Base-by-base conservation (phyloP, 2,329 filamentous ascomycete genomes). In the Colletotrichum horii region DNA sequence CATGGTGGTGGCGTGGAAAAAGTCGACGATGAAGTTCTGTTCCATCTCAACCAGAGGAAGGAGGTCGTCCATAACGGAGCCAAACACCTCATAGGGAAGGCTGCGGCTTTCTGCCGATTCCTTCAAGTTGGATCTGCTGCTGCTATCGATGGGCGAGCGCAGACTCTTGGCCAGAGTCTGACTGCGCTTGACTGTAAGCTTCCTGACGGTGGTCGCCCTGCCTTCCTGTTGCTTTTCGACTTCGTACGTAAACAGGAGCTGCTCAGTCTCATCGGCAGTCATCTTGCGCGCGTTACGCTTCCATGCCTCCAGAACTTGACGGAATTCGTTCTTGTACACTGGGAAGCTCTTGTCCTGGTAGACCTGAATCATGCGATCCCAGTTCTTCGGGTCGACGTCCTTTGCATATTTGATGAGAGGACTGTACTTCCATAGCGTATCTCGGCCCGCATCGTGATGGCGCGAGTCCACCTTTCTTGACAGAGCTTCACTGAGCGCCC, bases 21-120 rank as follows among this genome's bases (percentile, higher is more conserved):
- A 97, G 79, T 98, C 95, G n/a, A 98, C 93, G 65, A 98, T 89
- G 82, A 98, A 99, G 82, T 98, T 98, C 83, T 99, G 96, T 85
- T 99, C 97, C 83, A 96, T 96, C 79, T 95, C 93, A 74, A 98
- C 93, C 71, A 98, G 89, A 8, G 94, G 95, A 60, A 96, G 87
- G 78, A 97, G 91, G 80, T 98, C 95, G 73, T 97, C 94, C 76
- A 98, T 86, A 15, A 95, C 92, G 48, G 93, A 93, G 1, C 92
- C 89, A 83, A 98, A 98, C 4, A 95, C 92, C 83, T 98, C 96
- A 79, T 93, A 96, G 1, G 95, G 92, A 78, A 94, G 89, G 74
- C 94, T 90, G 79, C 92, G 92, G 70, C 91, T 92, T 78, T 93
- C 92, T 62, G 85, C 84, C 75, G 91, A 87, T 22, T 86, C 84